Evolutionary conservation across 176 grass and related monocot genomes (phyloP).

Genomic region (Carex littledalei): DNA sequence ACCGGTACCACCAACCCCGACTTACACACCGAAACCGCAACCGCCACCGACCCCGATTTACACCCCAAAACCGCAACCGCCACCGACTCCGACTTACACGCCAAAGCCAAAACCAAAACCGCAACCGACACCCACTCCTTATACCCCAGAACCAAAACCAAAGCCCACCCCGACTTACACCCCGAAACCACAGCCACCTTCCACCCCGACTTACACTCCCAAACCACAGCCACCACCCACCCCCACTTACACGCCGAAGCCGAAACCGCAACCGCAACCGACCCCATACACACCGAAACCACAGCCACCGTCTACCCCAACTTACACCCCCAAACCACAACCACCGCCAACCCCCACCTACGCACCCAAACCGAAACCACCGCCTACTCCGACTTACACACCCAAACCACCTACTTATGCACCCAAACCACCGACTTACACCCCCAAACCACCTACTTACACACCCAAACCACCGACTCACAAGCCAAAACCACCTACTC

Average conservation of each 20-base stretch:
- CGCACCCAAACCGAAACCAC: background rate
- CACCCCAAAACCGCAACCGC: background rate
- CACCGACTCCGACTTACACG: background rate
- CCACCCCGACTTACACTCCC: background rate
- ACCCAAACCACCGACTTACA: background rate
- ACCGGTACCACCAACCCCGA: conserved; percentile 15
- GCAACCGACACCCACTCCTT: background rate
- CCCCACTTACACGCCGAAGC: background rate
- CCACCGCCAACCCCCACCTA: background rate
- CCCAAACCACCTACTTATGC: background rate
- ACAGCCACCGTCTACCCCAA: background rate
- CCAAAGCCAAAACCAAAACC: background rate
- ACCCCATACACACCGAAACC: conserved; percentile 13
- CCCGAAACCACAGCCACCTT: background rate
- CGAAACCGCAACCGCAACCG: background rate
- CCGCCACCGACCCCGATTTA: background rate
- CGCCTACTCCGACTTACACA: background rate
- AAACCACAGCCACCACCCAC: conserved; percentile 11
- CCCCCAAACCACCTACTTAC: background rate
- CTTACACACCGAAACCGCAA: conserved; percentile 7
- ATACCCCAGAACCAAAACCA: conserved; percentile 11
- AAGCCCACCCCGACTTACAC: conserved; percentile 3
- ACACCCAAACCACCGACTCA: background rate
- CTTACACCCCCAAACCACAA: background rate
- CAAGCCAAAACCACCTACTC: background rate